These are phyloP conservation scores for Tricholoma terreum DNA, from an alignment of 768 basidiomycete genomes.

Conservation along the genomic window DNA sequence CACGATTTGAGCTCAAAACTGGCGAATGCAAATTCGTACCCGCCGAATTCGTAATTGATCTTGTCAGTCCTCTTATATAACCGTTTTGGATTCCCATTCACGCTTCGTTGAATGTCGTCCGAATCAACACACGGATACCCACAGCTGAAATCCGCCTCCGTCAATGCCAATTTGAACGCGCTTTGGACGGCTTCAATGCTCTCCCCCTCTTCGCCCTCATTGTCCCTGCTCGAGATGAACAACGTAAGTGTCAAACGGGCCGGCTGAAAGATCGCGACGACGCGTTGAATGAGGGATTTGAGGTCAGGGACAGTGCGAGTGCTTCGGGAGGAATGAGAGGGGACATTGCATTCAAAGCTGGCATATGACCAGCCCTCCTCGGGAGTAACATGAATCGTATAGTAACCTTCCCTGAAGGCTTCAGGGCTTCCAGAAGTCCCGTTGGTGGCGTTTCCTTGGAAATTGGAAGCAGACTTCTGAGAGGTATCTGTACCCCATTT, in stretches of 20 bases:
- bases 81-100: conserved; percentile 8
- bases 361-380: conserved; percentile 99
- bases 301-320: conserved; percentile 61
- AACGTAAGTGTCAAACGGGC: conserved; percentile 81
- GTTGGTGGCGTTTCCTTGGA: conserved; percentile 11
- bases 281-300: conserved; percentile 77
- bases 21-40: conserved; percentile 87
- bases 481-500: conserved; percentile 48
- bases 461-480: background rate
- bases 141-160: conserved; percentile 18
- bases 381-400: conserved; percentile 97
- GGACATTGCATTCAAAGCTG: conserved; percentile 98
- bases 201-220: conserved; percentile 44
- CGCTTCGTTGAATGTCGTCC: conserved; percentile 3
- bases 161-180: conserved; percentile 68
- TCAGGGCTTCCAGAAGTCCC: conserved; percentile 1
- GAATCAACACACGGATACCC: conserved; percentile 4
- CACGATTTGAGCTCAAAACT: conserved; percentile 58
- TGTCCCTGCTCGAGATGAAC: conserved; percentile 75
- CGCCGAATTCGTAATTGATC: conserved; percentile 97
- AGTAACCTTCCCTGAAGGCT: conserved; percentile 79
- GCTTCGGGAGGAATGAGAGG: conserved; percentile 35
- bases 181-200: conserved; percentile 71
- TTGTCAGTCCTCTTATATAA: conserved; percentile 86
- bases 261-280: conserved; percentile 92